These are phyloP conservation scores for Fraxinus dipetala DNA, from an alignment of 305 asterid species.

Conservation along the genomic window DNA sequence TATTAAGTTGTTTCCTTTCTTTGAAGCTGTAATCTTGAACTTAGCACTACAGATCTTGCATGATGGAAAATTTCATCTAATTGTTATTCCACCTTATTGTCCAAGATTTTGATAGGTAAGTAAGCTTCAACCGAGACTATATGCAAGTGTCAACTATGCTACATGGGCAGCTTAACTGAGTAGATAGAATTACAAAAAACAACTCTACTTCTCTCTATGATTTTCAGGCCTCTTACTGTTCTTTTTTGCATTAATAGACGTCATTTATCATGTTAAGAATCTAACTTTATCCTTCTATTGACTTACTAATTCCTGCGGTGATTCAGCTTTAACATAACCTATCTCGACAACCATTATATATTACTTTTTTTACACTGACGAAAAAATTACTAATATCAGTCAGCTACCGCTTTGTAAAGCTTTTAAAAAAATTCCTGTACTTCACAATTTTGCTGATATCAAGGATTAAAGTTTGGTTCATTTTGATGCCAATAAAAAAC, in stretches of 20 bases:
- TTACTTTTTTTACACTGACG: background rate
- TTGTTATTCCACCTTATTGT: background rate
- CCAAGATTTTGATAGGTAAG: conserved; percentile 4
- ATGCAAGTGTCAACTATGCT: background rate
- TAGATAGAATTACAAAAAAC: background rate
- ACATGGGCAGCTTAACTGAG: background rate
- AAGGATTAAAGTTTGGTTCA: conserved; percentile 18
- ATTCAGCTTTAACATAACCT: conserved; percentile 4
- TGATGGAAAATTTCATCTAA: background rate
- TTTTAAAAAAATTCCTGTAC: background rate
- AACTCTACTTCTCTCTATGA: background rate
- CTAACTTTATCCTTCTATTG: background rate
- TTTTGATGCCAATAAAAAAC: conserved; percentile 16
- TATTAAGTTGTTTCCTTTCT: background rate
- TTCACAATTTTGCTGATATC: background rate
- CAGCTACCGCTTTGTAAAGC: conserved; percentile 4
- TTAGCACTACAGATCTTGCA: conserved; percentile 1
- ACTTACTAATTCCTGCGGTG: background rate
- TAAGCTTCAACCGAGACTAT: background rate
- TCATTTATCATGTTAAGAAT: conserved; percentile 1
- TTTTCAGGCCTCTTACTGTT: conserved; percentile 12
- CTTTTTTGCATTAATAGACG: background rate
- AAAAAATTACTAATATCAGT: background rate
- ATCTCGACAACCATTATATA: background rate
- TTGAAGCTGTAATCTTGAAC: background rate